Conservation (phyloP, 2,329 filamentous ascomycete species). For the Diaporthe caulivora region DNA sequence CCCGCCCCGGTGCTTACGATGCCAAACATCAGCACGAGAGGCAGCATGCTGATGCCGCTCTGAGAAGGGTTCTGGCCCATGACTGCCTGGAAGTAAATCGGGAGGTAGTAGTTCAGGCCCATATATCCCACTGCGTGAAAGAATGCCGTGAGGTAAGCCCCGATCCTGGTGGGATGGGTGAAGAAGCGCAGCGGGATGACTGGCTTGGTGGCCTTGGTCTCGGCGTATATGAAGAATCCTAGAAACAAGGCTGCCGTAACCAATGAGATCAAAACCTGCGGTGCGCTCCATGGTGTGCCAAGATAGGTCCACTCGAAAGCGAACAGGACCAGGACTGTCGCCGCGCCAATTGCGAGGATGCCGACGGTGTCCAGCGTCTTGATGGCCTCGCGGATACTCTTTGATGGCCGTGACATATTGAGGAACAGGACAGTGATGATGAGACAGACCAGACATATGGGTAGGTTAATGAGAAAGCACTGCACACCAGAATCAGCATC, state of each 20-base stretch:
- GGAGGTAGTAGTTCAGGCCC: constrained; percentile 42
- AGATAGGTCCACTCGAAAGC: constrained; percentile 30
- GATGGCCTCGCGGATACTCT: constrained; percentile 1
- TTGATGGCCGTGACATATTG: constrained; percentile 32
- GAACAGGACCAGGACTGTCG: constrained; percentile 16
- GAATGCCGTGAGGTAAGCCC: constrained; percentile 21
- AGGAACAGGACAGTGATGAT: constrained; percentile 28
- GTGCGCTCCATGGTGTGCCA: constrained; percentile 12
- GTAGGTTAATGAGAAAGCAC: constrained; percentile 34
- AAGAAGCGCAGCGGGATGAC: constrained; percentile 37
- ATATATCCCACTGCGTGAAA: constrained; percentile 23
- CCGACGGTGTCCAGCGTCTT: constrained; percentile 19
- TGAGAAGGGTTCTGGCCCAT: constrained; percentile 46
- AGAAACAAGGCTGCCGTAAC: constrained; percentile 11
- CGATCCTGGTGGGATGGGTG: constrained; percentile 33
- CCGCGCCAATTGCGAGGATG: background rate
- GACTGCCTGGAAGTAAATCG: constrained; percentile 50
- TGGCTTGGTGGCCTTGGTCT: constrained; percentile 29
- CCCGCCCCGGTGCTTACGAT: constrained; percentile 54
- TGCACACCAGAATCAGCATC: background rate
- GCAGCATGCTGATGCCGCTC: constrained; percentile 50
- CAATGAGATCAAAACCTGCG: constrained; percentile 26
- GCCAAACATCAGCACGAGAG: constrained; percentile 65
- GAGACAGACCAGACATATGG: constrained; percentile 29
- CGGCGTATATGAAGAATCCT: constrained; percentile 23